Base-by-base conservation (phyloP, 2,329 filamentous ascomycete species). In the Fusarium hainanense region DNA sequence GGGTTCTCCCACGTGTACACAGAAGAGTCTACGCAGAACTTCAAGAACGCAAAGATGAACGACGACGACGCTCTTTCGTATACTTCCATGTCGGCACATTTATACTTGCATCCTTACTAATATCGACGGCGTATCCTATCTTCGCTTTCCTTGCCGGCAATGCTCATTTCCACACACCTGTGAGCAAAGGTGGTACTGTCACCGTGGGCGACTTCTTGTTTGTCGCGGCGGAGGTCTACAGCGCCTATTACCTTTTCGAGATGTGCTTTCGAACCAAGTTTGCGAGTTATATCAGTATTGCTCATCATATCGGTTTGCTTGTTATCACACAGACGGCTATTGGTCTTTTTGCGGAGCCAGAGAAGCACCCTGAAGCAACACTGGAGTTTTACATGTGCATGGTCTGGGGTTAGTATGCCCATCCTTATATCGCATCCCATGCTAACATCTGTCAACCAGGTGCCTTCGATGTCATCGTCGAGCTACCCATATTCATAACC, bases 371-470 rank as follows among this genome's bases (percentile, higher is more conserved):
- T 7, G 59, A 64, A 25, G 61, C 61, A 7, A 58, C 61, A 2
- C 6, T 58, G 0, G 61, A 64, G n/a, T 64, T 64, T 20, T 64
- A 58, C n/a, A 64, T 64, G 61, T 64, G 61, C 37, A 64, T 64
- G 61, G 51, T 64, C 30, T 64, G 61, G 61, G 61, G 61, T 64
- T 12, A 28, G 58, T 63, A 16, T 8, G 4, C 8, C 5, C 6
- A 3, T 7, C 6, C 28, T 30, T 7, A 2, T 3, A 6, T 4
- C 6, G 12, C 9, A 2, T 11, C 8, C 1, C 7, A 10, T 27
- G 20, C 59, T 64, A 13, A 58, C 21, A 23, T 14, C 1, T 7
- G 0, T 27, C 16, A 3, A 4, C 5, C 1, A 63, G 59, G 59
- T 12, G 14, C 50, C 2, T 64, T 64, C 2, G 61, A 64, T 41